Base-by-base conservation (phyloP, 768 basidiomycete genomes). In the Neoboletus subvelutipes region DNA sequence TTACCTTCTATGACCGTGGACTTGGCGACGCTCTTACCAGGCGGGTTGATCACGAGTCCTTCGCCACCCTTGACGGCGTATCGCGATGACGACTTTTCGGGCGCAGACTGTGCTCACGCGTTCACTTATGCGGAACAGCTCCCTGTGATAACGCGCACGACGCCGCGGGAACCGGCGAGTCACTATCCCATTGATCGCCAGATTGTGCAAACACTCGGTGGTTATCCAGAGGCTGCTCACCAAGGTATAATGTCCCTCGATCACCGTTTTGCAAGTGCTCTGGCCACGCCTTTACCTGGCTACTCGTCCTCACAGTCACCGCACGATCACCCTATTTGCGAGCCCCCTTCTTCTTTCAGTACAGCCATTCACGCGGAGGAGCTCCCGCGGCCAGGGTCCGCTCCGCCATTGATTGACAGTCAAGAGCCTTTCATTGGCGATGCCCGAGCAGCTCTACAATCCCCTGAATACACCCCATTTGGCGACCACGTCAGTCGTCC, bases 281-380 rank as follows among this genome's bases (percentile, higher is more conserved):
- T 60, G 55, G 52, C 67, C 67, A 68, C 67, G 67, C 67, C 65
- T 57, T 67, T 63, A 45, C 67, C 67, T 69, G 59, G 60, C 67
- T 70, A 55, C 65, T 50, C 63, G 47, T 67, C 67, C 67, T 67
- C 62, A 67, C 67, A 68, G 60, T 68, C 67, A 53, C 65, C 63
- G 52, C 67, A 63, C 36, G 68, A 69, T 65, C 65, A 67, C 57
- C 51, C 65, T 45, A 55, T 67, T 60, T 67, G 54, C 45, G 65
- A 62, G 1, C 15, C 58, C 55, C 57, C 65, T 68, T 67, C 65
- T 68, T 67, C 67, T 60, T 69, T 60, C 46, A n/a, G 54, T 67
- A 65, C 67, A 62, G 67, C 65, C 63, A 63, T 59, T 15, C 52
- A 55, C 24, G 10, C 40, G 22, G 60, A 68, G 45, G 65, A 62